Base-by-base conservation (phyloP, 768 basidiomycete genomes). In the Boletus reticulatus region DNA sequence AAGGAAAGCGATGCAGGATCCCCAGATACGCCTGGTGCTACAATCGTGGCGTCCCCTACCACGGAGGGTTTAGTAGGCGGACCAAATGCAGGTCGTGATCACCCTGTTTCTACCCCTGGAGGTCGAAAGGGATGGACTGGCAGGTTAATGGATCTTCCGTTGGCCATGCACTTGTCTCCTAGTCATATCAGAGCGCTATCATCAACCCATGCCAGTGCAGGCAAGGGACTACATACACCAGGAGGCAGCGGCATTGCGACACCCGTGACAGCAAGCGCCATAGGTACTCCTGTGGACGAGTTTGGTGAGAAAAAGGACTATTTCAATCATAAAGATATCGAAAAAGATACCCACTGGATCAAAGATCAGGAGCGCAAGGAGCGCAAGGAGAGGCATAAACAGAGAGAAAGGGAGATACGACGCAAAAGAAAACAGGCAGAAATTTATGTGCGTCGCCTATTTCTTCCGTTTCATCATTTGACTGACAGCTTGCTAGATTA, bases 391-490 rank as follows among this genome's bases (percentile, higher is more conserved):
- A 69, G 56, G 52, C 64, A 71, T 56, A 62, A 58, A 19, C 39
- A 27, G 20, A 63, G 43, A 52, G 67, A 74, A 45, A 75, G 77
- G 60, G 63, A 73, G 55, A 75, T 68, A 55, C 78, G 75, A 64
- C 70, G 76, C 52, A 85, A 85, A 68, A 76, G 86, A 65, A 85
- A 81, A 75, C 85, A 85, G 70, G 84, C 87, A 6, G 85, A 92
- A 70, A 80, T 92, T 53, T 92, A 83, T 67, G 90, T 91, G 65
- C 63, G 84, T 74, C 50, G 17, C 43, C 36, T 14, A n/a, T 37
- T 39, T 20, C 46, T 2, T 49, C 19, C 2, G 16, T 46, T 50
- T 34, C 6, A 20, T 42, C 4, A 5, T 39, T 37, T 29, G 52
- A 46, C 17, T 38, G n/a, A 38, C 24, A 32, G 36, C 45, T 17